Evolutionary conservation across 192 early-diverging fungal species (phyloP), one percentile per base, ranked within the genome.

Genomic region (Coemansia sp.): DNA sequence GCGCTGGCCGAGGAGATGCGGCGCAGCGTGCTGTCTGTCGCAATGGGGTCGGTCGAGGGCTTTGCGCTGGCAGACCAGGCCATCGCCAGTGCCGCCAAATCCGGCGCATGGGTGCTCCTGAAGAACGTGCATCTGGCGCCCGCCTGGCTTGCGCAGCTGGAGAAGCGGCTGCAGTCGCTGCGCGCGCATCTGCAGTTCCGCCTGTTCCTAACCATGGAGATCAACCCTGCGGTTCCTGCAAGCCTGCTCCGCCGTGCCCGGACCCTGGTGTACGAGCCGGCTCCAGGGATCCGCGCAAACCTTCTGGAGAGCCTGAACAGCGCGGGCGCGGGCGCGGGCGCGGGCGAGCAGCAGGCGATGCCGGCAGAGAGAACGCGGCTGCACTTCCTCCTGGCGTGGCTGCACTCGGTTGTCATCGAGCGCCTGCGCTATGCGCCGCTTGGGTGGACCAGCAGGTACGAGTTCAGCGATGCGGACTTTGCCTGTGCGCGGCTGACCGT

Each of bases 121-220:
- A 96, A 97, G 81, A 99, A 99, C 72, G 98, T 97, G n/a, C 98
- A 99, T 64, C 77, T 98, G 53, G 93, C 97, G 27, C 85, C 93
- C 1, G 72, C 85, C 4, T 99, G 98, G 98, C 84, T 99, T 6
- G 85, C 87, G 41, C 91, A 93, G 69, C 85, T 99, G 6, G 96
- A 99, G 82, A 99, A 99, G 86, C 84, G 88, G 61, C 77, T 98
- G 61, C 91, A 95, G 61, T 84, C 86, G 33, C 66, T 96, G 71
- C 94, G 94, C 61, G 82, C 95, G 2, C 84, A 94, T 72, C 79
- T 70, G 17, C 84, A 82, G 40, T 98, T 98, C 87, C 85, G 96
- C 38, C 80, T 99, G 50, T 99, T 99, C 83, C 79, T 99, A 64
- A 98, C 98, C 2, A 95, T 92, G 87, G 98, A 99, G 79, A 96